These are phyloP conservation scores for Sedum album DNA, from an alignment of 164 flowering plant genomes.

Conservation along the genomic window DNA sequence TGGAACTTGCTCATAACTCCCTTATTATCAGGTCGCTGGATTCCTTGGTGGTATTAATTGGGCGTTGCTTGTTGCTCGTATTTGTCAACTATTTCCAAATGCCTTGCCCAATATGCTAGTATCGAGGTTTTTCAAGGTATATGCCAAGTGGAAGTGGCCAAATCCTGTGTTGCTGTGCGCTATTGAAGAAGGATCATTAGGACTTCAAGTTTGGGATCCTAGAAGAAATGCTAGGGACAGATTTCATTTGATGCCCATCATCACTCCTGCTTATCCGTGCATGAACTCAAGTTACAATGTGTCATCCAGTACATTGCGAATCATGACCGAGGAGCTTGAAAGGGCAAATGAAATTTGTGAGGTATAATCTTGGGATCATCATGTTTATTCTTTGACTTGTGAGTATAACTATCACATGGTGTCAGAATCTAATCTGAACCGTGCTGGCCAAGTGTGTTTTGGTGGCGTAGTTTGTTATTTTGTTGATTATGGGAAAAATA, in stretches of 20 bases:
- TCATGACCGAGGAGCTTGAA: constrained; percentile 79
- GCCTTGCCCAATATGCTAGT: constrained; percentile 50
- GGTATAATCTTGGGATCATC: constrained; percentile 31
- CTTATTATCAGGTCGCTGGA: constrained; percentile 37
- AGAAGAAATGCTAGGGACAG: constrained; percentile 64
- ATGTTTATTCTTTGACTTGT: not conserved
- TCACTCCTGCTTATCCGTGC: constrained; percentile 91
- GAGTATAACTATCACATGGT: not conserved
- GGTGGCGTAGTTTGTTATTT: not conserved
- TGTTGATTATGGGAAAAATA: not conserved
- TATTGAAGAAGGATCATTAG: constrained; percentile 69
- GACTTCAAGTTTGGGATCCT: constrained; percentile 88
- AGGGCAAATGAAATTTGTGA: constrained; percentile 77
- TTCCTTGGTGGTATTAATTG: constrained; percentile 63
- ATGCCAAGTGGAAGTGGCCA: constrained; percentile 61
- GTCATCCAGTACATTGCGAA: constrained; percentile 73
- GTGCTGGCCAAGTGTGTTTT: not conserved
- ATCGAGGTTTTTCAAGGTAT: constrained; percentile 53
- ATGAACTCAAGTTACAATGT: constrained; percentile 99
- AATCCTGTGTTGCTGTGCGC: constrained; percentile 58
- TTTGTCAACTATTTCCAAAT: constrained; percentile 55
- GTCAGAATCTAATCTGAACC: not conserved
- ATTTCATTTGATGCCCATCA: constrained; percentile 82
- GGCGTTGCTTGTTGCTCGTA: constrained; percentile 57
- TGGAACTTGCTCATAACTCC: not conserved